Conservation (phyloP, 2,329 filamentous ascomycete genomes). For the Penicillium sp. region DNA sequence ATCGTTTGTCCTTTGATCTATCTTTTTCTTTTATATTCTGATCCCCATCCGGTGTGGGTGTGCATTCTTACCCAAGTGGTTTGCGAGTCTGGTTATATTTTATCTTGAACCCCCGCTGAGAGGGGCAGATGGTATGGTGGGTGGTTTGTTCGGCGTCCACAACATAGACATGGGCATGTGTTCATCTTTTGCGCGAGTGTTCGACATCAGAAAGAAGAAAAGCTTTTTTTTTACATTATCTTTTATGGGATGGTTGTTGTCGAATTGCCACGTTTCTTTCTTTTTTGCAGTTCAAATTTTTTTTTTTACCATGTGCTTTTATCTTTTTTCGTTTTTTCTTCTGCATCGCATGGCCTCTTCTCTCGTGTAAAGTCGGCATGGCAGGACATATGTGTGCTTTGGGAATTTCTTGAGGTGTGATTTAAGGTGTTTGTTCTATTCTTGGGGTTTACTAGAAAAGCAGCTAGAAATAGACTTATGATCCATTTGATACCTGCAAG, state of each 20-base stretch:
- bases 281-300: constrained; percentile 7
- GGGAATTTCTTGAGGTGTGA: constrained; percentile 23
- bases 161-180: constrained; percentile 44
- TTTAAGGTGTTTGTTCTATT: constrained; percentile 20
- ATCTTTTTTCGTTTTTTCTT: neutral
- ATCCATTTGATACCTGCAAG: neutral
- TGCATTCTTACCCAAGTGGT: constrained; percentile 22
- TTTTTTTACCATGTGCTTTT: constrained; percentile 3
- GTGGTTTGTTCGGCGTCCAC: constrained; percentile 43
- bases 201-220: constrained; percentile 30
- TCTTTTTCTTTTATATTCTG: constrained; percentile 7
- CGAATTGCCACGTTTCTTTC: constrained; percentile 9
- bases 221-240: constrained; percentile 17
- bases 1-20: constrained; percentile 20
- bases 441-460: constrained; percentile 22
- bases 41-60: constrained; percentile 27
- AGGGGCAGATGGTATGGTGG: constrained; percentile 35
- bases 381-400: constrained; percentile 25
- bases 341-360: constrained; percentile 26
- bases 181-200: constrained; percentile 25
- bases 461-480: constrained; percentile 27
- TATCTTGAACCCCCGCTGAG: constrained; percentile 31
- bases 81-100: constrained; percentile 33
- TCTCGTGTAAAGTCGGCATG: constrained; percentile 23
- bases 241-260: constrained; percentile 13